Percentiles rank a stretch among this genome's conserved stretches.
Conservation (phyloP, 1,139 yeast genomes). For the Trichomonascaceae sp. region DNA sequence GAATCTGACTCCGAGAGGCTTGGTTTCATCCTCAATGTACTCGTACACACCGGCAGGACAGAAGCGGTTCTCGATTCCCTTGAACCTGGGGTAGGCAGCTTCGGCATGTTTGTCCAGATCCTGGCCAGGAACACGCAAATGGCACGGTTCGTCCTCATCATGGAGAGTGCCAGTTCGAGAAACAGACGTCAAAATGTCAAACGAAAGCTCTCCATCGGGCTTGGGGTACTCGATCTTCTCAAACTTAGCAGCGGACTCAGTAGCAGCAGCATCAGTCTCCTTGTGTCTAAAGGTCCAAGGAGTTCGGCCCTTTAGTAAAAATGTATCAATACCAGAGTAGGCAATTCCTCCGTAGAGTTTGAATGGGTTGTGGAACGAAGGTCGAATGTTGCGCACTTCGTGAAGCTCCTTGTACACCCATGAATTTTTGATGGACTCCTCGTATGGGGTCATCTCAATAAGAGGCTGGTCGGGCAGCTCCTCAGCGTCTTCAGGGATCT, state of each 20-base stretch:
- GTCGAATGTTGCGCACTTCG: conserved; percentile 79
- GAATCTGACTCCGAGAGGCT: conserved; percentile 56
- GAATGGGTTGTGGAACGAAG: conserved; percentile 63
- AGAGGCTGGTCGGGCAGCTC: conserved; percentile 31
- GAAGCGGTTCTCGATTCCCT: conserved; percentile 82
- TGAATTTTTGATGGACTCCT: conserved; percentile 50
- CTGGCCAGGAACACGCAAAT: conserved; percentile 62
- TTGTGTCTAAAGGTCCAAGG: conserved; percentile 80
- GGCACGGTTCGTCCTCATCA: conserved; percentile 87
- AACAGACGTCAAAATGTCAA: conserved; percentile 84
- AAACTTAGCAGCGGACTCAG: conserved; percentile 51
- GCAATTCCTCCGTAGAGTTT: conserved; percentile 71
- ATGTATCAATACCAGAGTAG: conserved; percentile 76
- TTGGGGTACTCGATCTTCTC: conserved; percentile 77
- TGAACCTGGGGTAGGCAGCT: conserved; percentile 53
- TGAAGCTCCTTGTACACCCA: conserved; percentile 80
- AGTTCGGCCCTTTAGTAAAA: conserved; percentile 60
- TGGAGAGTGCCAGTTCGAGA: conserved; percentile 94
- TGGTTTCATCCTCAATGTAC: conserved; percentile 56
- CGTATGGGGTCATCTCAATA: conserved; percentile 37
- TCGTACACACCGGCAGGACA: conserved; percentile 99
- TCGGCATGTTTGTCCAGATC: conserved; percentile 56
- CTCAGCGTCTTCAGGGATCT: conserved; percentile 30
- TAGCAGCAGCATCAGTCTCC: conserved; percentile 57
- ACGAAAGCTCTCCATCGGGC: conserved; percentile 82